Percentiles rank a stretch among this genome's conserved stretches.
Evolutionary conservation across 108 stramenopile species (phyloP).

Genomic region (Hondaea fermentalgiana): DNA sequence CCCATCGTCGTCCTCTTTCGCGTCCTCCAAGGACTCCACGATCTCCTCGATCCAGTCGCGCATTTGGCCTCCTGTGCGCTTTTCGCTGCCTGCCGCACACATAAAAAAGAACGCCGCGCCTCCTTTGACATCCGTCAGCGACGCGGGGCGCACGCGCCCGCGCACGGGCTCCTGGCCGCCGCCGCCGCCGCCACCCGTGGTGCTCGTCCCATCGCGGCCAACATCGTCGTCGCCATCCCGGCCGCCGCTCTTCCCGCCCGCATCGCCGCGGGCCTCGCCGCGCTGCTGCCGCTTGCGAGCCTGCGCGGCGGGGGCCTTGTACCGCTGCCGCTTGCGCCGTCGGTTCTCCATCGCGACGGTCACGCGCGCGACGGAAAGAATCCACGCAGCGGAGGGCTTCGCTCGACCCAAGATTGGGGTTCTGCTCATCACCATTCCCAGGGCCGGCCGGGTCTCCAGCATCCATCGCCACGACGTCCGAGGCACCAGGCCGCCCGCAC

Average conservation of each 20-base stretch:
- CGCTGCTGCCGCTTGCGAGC: background rate
- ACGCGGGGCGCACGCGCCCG: background rate
- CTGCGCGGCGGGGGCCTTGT: background rate
- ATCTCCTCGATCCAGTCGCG: background rate
- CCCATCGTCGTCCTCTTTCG: background rate
- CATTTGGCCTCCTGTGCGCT: background rate
- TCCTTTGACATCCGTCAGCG: background rate
- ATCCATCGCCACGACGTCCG: too few species aligned
- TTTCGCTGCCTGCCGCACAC: background rate
- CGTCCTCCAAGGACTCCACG: background rate
- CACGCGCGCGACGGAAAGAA: too few species aligned
- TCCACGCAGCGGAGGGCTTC: too few species aligned
- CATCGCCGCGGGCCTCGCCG: background rate
- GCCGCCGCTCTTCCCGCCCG: background rate
- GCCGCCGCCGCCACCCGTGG: background rate
- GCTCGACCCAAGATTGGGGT: too few species aligned
- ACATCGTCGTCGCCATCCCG: background rate
- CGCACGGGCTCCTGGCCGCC: too few species aligned
- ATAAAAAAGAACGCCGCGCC: background rate
- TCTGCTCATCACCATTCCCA: too few species aligned
- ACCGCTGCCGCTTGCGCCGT: slow-evolving; percentile 1
- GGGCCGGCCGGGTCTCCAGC: too few species aligned
- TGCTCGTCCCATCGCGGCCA: background rate
- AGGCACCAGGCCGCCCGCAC: too few species aligned
- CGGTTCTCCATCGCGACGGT: too few species aligned